phyloP scores from a whole-genome alignment of 2,329 filamentous ascomycete species.

The Colletotrichum somersetense region DNA sequence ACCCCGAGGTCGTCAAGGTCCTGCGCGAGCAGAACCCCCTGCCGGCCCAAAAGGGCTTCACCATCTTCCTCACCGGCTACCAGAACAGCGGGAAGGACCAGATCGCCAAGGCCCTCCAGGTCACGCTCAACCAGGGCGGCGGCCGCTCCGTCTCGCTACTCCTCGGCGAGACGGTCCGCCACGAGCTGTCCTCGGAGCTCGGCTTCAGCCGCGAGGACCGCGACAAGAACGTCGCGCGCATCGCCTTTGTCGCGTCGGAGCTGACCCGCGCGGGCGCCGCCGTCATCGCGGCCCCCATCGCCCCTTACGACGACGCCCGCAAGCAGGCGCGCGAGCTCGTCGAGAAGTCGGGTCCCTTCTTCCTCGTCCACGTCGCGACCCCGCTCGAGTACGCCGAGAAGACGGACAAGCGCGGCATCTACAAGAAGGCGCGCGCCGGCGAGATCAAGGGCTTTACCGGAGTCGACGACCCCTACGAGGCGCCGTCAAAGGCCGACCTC shows the following conservation, averaged over 20 bases:
- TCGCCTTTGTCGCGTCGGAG: constrained; percentile 95
- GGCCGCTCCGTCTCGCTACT: constrained; percentile 94
- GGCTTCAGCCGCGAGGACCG: constrained; percentile 95
- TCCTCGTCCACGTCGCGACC: constrained; percentile 94
- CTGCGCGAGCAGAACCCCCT: constrained; percentile 96
- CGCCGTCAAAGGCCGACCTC: constrained; percentile 83
- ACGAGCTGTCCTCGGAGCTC: constrained; percentile 92
- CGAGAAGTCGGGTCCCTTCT: constrained; percentile 91
- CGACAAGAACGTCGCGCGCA: constrained; percentile 93
- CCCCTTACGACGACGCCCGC: constrained; percentile 86
- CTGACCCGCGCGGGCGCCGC: constrained; percentile 92
- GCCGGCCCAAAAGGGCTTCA: constrained; percentile 93
- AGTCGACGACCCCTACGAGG: constrained; percentile 97
- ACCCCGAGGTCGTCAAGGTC: constrained; percentile 97
- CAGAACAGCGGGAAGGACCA: constrained; percentile 98
- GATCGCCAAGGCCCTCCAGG: constrained; percentile 93
- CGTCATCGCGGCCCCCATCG: constrained; percentile 96
- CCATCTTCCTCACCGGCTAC: constrained; percentile 97
- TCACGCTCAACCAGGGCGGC: constrained; percentile 97
- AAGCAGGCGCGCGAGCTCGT: constrained; percentile 85
- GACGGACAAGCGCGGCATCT: constrained; percentile 94
- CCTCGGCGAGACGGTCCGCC: constrained; percentile 93
- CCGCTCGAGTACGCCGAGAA: constrained; percentile 93
- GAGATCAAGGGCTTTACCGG: constrained; percentile 99
- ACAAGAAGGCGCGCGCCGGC: constrained; percentile 83